Percentiles rank a stretch among this genome's conserved stretches.
These are phyloP conservation scores for Wickerhamiella occidentalis DNA, from an alignment of 805 yeast genomes.

Conservation along the genomic window DNA sequence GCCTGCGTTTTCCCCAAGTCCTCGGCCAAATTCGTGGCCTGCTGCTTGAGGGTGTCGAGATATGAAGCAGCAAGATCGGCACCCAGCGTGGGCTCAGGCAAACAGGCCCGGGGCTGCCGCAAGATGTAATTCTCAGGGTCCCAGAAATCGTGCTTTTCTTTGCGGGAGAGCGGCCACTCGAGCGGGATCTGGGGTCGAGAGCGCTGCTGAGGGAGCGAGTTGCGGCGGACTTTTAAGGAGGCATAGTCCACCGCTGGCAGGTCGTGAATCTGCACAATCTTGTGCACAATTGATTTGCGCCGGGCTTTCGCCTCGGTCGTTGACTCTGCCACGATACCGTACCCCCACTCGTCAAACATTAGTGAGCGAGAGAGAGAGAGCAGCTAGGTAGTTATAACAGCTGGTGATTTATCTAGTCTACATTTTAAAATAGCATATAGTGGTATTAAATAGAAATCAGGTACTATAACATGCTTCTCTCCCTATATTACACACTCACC, in stretches of 20 bases:
- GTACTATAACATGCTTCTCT: too few species aligned
- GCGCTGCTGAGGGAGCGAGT: constrained; percentile 1
- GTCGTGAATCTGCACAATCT: constrained; percentile 7
- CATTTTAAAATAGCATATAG: too few species aligned
- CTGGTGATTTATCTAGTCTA: too few species aligned
- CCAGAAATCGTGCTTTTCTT: not conserved
- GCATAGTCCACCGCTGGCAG: not conserved
- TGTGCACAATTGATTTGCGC: constrained; percentile 14
- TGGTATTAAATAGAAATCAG: too few species aligned
- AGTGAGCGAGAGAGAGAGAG: not conserved
- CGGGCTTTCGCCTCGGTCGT: not conserved
- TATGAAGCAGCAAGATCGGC: constrained; percentile 1
- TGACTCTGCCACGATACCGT: constrained; percentile 17
- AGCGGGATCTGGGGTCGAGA: not conserved
- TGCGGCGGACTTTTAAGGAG: constrained; percentile 11
- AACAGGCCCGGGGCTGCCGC: not conserved
- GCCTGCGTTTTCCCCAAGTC: constrained; percentile 38
- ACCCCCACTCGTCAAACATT: constrained; percentile 29
- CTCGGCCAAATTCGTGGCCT: constrained; percentile 34
- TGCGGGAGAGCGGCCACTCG: not conserved
- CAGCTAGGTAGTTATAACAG: too few species aligned
- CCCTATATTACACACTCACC: not conserved
- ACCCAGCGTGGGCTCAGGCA: not conserved
- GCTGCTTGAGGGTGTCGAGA: not conserved
- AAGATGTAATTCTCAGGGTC: not conserved